These are phyloP conservation scores for Cylindricascospora bacillispora DNA, from an alignment of 1,139 yeast species.

Conservation along the genomic window DNA sequence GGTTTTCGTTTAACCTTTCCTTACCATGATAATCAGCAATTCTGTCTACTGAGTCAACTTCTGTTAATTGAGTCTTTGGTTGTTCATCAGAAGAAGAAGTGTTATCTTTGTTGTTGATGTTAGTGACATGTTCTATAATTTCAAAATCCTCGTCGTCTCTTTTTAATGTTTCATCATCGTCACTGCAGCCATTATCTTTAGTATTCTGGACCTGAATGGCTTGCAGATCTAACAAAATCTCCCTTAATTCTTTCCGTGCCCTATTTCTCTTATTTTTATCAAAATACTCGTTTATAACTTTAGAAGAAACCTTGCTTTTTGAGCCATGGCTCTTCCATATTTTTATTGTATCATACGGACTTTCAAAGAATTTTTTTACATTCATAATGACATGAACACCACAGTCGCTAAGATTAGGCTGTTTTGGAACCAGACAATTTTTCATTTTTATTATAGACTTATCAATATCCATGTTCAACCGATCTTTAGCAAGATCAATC, in stretches of 20 bases:
- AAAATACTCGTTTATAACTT: conserved; percentile 24
- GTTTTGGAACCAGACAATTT: conserved; percentile 62
- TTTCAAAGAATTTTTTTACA: conserved; percentile 47
- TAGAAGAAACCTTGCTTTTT: conserved; percentile 12
- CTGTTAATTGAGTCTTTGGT: no score
- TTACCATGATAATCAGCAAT: no score
- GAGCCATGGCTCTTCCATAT: conserved; percentile 34
- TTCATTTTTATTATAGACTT: conserved; percentile 32
- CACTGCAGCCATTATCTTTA: conserved; percentile 9
- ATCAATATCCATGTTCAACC: conserved; percentile 36
- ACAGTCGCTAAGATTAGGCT: conserved; percentile 85
- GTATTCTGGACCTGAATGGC: conserved; percentile 27
- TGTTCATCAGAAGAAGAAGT: no score
- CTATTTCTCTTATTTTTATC: conserved; percentile 26
- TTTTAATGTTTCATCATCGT: conserved; percentile 10
- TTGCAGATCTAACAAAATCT: conserved; percentile 26
- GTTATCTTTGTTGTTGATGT: no score
- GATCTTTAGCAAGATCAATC: conserved; percentile 59
- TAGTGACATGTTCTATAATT: conserved; percentile 16
- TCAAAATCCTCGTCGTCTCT: conserved; percentile 22
- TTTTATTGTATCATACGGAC: conserved; percentile 37
- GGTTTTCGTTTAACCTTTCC: no score
- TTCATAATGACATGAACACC: conserved; percentile 87
- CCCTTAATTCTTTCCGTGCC: conserved; percentile 29
- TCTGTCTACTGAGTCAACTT: no score